phyloP scores from a whole-genome alignment of 2,329 filamentous ascomycete genomes.

The Graphiopsis chlorocephala region DNA sequence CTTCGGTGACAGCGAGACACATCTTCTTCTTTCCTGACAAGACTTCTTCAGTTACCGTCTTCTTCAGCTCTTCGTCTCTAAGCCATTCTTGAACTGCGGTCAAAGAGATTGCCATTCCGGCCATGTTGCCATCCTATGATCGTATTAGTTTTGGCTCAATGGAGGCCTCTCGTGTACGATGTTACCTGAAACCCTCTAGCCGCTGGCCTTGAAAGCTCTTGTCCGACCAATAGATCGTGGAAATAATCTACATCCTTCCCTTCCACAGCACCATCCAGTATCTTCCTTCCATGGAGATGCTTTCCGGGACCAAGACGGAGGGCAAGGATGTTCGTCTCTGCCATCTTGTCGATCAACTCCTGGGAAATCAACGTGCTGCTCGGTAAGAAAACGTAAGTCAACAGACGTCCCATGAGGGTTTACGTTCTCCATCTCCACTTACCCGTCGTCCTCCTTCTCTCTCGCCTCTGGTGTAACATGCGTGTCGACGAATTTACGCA shows the following conservation, averaged over 20 bases:
- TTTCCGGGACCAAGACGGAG: conserved; percentile 82
- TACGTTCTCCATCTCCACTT: background rate
- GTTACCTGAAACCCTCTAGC: conserved; percentile 77
- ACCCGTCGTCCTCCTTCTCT: conserved; percentile 69
- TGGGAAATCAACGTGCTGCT: conserved; percentile 59
- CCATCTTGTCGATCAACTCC: conserved; percentile 75
- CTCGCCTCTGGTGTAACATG: conserved; percentile 72
- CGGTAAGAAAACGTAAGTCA: background rate
- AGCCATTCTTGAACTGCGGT: conserved; percentile 79
- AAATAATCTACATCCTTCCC: conserved; percentile 85
- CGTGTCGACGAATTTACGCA: conserved; percentile 70
- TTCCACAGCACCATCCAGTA: conserved; percentile 68
- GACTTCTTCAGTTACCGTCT: conserved; percentile 67
- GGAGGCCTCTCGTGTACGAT: background rate
- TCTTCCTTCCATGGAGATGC: conserved; percentile 68
- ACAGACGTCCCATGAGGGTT: background rate
- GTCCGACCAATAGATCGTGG: conserved; percentile 72
- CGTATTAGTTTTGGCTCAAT: background rate
- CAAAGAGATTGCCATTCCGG: conserved; percentile 79
- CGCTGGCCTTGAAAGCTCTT: conserved; percentile 70
- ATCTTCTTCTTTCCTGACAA: conserved; percentile 83
- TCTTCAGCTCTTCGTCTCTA: conserved; percentile 63
- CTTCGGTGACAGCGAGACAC: conserved; percentile 82
- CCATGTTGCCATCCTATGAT: conserved; percentile 77
- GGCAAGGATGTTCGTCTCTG: conserved; percentile 68